Percentiles rank a stretch among this genome's conserved stretches.
Conservation (phyloP, 495 filamentous ascomycete species). For the Trichoderma asperelloides region DNA sequence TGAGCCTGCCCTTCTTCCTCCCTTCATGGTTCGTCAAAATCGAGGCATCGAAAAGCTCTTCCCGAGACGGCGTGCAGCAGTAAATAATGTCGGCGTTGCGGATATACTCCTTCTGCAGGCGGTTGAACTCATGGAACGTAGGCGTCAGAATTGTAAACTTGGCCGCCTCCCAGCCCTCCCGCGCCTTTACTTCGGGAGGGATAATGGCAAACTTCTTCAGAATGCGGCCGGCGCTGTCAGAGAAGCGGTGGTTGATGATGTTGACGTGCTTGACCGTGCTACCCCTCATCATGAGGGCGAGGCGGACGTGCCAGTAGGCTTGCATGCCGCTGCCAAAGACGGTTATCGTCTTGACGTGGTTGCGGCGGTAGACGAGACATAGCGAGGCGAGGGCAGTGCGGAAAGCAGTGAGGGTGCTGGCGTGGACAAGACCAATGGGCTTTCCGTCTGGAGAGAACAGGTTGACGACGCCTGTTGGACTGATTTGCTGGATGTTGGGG, state of each 20-base stretch:
- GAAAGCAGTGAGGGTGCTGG: constrained; percentile 82
- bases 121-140: constrained; percentile 59
- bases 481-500: constrained; percentile 32
- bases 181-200: constrained; percentile 38
- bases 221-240: constrained; percentile 45
- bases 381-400: constrained; percentile 79
- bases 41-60: constrained; percentile 39
- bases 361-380: constrained; percentile 63
- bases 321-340: constrained; percentile 89
- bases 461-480: constrained; percentile 69
- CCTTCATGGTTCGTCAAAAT: constrained; percentile 60
- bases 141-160: constrained; percentile 64
- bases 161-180: constrained; percentile 47
- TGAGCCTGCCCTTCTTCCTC: constrained; percentile 63
- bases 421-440: constrained; percentile 73
- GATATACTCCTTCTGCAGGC: constrained; percentile 58
- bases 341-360: constrained; percentile 58
- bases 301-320: constrained; percentile 87
- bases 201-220: constrained; percentile 49
- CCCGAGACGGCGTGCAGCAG: constrained; percentile 48
- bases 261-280: constrained; percentile 64
- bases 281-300: constrained; percentile 66
- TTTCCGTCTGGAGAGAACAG: constrained; percentile 55
- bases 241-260: constrained; percentile 62
- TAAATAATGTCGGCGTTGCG: constrained; percentile 68